A percentile compares a stretch with the other conserved stretches of the same genome.
phyloP scores from a whole-genome alignment of 768 basidiomycete species.

The Phanerochaete sordida region DNA sequence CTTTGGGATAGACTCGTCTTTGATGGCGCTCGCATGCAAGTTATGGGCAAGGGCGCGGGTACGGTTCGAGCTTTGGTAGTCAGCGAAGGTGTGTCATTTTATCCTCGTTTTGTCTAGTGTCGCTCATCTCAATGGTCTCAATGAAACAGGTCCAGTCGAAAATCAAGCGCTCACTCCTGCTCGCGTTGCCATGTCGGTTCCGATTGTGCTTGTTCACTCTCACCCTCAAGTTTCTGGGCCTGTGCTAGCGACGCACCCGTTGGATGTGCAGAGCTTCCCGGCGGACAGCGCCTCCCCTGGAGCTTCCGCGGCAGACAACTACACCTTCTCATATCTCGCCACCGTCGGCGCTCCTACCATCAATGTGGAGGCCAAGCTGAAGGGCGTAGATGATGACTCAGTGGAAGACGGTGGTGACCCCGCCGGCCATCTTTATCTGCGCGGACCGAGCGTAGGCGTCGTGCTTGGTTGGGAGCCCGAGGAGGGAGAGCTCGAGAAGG shows the following conservation, averaged over 20 bases:
- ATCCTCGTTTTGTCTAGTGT: not conserved
- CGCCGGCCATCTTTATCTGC: constrained; percentile 52
- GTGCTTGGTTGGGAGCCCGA: constrained; percentile 39
- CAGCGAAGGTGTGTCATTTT: constrained; percentile 54
- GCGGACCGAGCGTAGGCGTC: constrained; percentile 73
- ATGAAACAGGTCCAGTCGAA: constrained; percentile 43
- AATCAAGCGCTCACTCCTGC: constrained; percentile 53
- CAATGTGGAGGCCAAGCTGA: constrained; percentile 82
- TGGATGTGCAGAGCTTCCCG: constrained; percentile 79
- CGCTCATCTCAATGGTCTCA: not conserved
- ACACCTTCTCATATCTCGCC: constrained; percentile 37
- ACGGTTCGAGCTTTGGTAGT: constrained; percentile 68
- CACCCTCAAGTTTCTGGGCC: constrained; percentile 72
- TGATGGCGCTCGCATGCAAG: constrained; percentile 56
- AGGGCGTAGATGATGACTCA: constrained; percentile 58
- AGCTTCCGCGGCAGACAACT: constrained; percentile 25
- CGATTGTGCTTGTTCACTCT: constrained; percentile 61
- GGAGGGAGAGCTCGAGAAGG: constrained; percentile 15
- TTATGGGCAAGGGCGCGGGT: constrained; percentile 57
- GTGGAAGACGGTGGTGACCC: constrained; percentile 70
- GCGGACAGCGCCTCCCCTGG: constrained; percentile 6
- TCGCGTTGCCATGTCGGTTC: constrained; percentile 73
- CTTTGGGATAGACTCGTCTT: constrained; percentile 85
- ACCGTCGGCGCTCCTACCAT: constrained; percentile 79
- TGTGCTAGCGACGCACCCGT: constrained; percentile 75